phyloP scores from a whole-genome alignment of 257 asterid species.

The Eucommia ulmoides region DNA sequence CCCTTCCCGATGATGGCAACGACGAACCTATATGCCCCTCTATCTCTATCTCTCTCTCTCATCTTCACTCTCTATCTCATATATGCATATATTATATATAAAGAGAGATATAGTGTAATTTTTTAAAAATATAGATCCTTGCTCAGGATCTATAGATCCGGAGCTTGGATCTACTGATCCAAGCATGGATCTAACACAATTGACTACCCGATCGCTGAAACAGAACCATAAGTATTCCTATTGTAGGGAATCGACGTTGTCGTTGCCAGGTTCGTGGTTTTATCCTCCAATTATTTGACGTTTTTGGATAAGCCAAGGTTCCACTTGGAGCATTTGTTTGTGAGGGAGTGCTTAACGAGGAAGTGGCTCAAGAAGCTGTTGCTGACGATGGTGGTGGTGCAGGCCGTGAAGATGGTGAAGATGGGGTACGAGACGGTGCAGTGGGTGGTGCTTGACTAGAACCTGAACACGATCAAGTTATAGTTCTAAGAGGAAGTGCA shows the following conservation, averaged over 20 bases:
- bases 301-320: not conserved
- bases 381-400: not conserved
- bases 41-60: too few relatives aligned
- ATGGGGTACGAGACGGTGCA: not conserved
- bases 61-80: too few relatives aligned
- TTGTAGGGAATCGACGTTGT: not conserved
- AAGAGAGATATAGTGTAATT: too few relatives aligned
- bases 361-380: not conserved
- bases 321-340: not conserved
- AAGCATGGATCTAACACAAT: too few relatives aligned
- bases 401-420: not conserved
- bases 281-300: not conserved
- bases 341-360: not conserved
- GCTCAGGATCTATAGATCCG: too few relatives aligned
- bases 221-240: too few relatives aligned
- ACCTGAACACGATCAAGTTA: not conserved
- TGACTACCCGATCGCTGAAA: too few relatives aligned
- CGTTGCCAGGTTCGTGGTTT: not conserved
- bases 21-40: too few relatives aligned
- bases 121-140: too few relatives aligned
- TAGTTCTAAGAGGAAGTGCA: not conserved
- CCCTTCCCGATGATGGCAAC: too few relatives aligned
- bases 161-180: too few relatives aligned
- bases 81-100: too few relatives aligned
- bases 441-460: not conserved